These are phyloP conservation scores for Colletotrichum sp. DNA, from an alignment of 2,329 filamentous ascomycete genomes.

Conservation along the genomic window DNA sequence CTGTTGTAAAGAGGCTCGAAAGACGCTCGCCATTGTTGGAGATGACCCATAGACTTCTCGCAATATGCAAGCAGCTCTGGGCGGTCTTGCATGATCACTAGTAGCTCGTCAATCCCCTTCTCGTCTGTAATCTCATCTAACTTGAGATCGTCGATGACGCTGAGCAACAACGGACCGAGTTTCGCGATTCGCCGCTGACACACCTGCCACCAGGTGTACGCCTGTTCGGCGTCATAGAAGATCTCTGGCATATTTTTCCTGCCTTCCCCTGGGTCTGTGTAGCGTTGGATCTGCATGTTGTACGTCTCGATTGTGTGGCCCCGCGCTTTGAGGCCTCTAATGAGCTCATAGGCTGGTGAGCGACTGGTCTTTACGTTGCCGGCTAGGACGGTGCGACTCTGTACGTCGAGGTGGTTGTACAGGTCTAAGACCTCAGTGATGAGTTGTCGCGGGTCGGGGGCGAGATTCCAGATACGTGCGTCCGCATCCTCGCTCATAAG, in stretches of 20 bases:
- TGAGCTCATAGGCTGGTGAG: conserved; percentile 8
- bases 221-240: conserved; percentile 38
- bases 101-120: background rate
- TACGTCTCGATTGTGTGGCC: conserved; percentile 18
- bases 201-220: conserved; percentile 41
- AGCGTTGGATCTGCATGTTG: conserved; percentile 18
- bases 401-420: conserved; percentile 13
- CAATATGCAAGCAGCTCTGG: conserved; percentile 12
- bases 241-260: conserved; percentile 35
- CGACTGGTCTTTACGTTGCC: background rate
- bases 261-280: conserved; percentile 1
- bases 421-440: conserved; percentile 17
- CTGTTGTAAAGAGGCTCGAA: conserved; percentile 42
- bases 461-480: conserved; percentile 14
- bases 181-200: conserved; percentile 42
- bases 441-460: conserved; percentile 13
- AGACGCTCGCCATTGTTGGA: conserved; percentile 43
- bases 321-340: conserved; percentile 1
- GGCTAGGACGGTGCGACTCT: conserved; percentile 15
- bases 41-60: background rate
- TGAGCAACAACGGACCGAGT: conserved; percentile 4
- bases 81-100: background rate
- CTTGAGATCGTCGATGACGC: conserved; percentile 14
- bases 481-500: background rate
- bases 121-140: conserved; percentile 12